Base-by-base conservation (phyloP, 2,329 filamentous ascomycete genomes). In the Ramularia endophylla region DNA sequence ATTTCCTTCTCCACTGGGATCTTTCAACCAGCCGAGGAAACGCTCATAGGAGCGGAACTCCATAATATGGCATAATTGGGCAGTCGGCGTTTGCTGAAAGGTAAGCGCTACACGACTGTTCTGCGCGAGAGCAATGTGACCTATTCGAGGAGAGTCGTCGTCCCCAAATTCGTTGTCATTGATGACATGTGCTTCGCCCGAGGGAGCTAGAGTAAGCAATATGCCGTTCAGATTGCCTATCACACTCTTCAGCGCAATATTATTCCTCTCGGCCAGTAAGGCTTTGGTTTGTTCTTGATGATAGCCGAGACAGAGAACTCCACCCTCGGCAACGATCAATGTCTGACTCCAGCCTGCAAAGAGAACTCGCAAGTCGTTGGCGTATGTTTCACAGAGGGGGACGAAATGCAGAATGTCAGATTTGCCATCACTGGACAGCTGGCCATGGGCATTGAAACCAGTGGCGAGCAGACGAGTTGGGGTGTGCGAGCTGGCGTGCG, bases 171-270 rank as follows among this genome's bases (percentile, higher is more conserved):
- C 27, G 27, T 16, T 27, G 12, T 38, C 39, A 13, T 48, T 36
- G 6, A 51, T 36, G 7, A 54, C 33, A 22, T 52, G 54, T 4
- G 62, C 33, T 9, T 38, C 35, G 7, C 59, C 59, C 9, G 52
- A 29, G 11, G 40, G 22, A 36, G 55, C 52, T 11, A 63, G 32
- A 40, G 49, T 54, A 16, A 50, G 60, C 2, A 50, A 20, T 27
- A 63, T 36, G 16, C 60, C 61, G 32, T 62, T 50, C 39, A 61
- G 55, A 36, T 64, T 54, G 19, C 59, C 61, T 30, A 62, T 50
- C 2, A 41, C 44, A 43, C 38, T 44, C 15, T 27, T 25, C 22
- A 6, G 11, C 22, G 22, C 11, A 11, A 11, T 25, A 25, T 25
- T 25, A 6, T 25, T 25, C 11, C 22, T 6, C 11, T 25, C 11